Evolutionary conservation across 345 rosid genomes (phyloP), one percentile per base, ranked within the genome.

Genomic region (Aegle marmelos): DNA sequence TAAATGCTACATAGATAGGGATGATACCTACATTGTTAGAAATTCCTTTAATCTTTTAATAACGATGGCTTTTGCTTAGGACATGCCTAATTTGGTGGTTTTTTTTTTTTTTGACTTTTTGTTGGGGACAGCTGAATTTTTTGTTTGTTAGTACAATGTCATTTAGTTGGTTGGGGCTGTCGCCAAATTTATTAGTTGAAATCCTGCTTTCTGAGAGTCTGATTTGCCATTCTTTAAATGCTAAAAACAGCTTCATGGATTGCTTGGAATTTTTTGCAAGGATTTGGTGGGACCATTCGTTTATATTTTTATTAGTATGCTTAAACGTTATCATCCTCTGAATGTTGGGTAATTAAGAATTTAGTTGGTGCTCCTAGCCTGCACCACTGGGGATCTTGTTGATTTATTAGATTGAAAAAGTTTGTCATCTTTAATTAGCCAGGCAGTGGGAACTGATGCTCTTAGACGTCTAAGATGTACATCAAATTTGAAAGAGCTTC

Each of bases 371-470:
- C 27, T 58, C 27, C 61, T 22, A n/a, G 61, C 61, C 61, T 58
- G 61, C 61, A 58, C 4, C 9, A 58, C 28, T 58, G 24, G 11
- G 14, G 61, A 58, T 3, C 27, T 34, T 9, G 1, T 9, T 34
- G 37, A 65, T 19, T 21, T 34, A 33, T 65, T 34, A 16, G 56
- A 34, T 37, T 59, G 39, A 67, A 54, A 11, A 58, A 61, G 25
- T 28, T 41, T 39, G 6, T 74, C 17, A 41, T 68, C 28, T 81
- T 74, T 61, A 39, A 37, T 61, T 72, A 33, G 22, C 81, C 81
- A 95, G 98, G 92, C 82, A 66, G 90, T 37, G 31, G 85, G 89
- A 6, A 73, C 76, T 61, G 90, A 86, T 84, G 97, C 94, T 72
- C 69, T 90, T 87, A 86, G 82, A 69, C 92, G 86, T 66, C 75